Conservation (phyloP, 1,139 yeast genomes). For the Pneumocystis jirovecii region DNA sequence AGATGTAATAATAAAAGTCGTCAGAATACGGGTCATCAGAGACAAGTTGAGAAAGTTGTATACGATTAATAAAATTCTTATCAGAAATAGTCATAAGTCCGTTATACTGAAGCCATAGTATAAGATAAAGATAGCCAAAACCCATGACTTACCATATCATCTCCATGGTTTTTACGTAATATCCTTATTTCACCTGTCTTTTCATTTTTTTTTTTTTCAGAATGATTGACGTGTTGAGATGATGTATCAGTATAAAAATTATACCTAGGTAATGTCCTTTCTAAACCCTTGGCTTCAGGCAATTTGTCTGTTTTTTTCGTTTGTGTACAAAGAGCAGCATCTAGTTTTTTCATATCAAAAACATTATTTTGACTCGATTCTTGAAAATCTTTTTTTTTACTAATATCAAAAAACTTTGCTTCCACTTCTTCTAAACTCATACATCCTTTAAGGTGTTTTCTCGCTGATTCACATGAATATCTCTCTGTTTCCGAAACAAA, state of each 20-base stretch:
- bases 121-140: not conserved
- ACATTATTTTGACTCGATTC: slow-evolving; percentile 28
- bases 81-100: slow-evolving; percentile 96
- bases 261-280: not conserved
- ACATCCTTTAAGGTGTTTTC: slow-evolving; percentile 27
- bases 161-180: slow-evolving; percentile 7
- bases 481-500: not conserved
- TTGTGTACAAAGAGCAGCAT: slow-evolving; percentile 16
- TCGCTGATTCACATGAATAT: not conserved
- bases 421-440: slow-evolving; percentile 64
- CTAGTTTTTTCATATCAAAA: slow-evolving; percentile 8
- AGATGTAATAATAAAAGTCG: slow-evolving; percentile 91
- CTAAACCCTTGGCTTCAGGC: not conserved
- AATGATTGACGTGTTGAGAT: slow-evolving; percentile 11
- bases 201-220: slow-evolving; percentile 5
- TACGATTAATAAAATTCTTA: slow-evolving; percentile 84
- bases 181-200: not conserved
- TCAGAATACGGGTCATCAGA: slow-evolving; percentile 96
- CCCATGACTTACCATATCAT: slow-evolving; percentile 15
- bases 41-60: slow-evolving; percentile 88
- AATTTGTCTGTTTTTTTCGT: slow-evolving; percentile 4
- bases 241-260: not conserved
- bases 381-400: not conserved
- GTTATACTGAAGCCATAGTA: slow-evolving; percentile 32
- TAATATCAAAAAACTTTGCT: slow-evolving; percentile 41